Percentiles rank a stretch among this genome's conserved stretches.
These are phyloP conservation scores for Geranium rotundifolium DNA, from an alignment of 345 rosid species.

Conservation along the genomic window DNA sequence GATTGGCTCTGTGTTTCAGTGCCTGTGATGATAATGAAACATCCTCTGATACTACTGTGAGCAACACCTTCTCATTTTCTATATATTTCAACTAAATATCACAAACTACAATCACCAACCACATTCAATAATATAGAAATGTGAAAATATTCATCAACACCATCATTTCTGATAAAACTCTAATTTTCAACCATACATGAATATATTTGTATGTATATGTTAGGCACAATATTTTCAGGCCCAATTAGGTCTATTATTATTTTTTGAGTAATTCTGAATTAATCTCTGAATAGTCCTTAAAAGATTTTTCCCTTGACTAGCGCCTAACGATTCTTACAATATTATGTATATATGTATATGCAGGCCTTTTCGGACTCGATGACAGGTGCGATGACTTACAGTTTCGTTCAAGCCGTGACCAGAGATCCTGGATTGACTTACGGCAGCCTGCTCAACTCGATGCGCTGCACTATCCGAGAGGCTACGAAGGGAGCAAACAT, in stretches of 20 bases:
- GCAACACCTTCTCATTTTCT: constrained; percentile 2
- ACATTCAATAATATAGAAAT: too few relatives aligned
- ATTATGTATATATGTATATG: neutral
- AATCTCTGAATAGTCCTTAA: too few relatives aligned
- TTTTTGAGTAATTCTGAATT: too few relatives aligned
- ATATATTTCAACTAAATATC: neutral
- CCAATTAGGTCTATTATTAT: too few relatives aligned
- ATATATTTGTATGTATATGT: too few relatives aligned
- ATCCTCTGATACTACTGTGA: constrained; percentile 43
- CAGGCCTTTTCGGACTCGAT: constrained; percentile 52
- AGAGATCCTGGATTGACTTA: constrained; percentile 50
- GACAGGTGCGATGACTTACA: constrained; percentile 66
- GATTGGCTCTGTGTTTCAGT: constrained; percentile 54
- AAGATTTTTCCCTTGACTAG: too few relatives aligned
- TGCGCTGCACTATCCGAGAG: constrained; percentile 36
- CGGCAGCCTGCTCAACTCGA: constrained; percentile 42
- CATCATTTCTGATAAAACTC: neutral
- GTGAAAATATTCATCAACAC: neutral
- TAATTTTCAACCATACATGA: neutral
- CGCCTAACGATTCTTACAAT: too few relatives aligned
- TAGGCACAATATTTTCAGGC: too few relatives aligned
- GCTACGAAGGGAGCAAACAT: constrained; percentile 23
- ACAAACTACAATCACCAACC: neutral
- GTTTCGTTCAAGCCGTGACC: constrained; percentile 64
- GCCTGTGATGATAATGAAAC: constrained; percentile 57